These are phyloP conservation scores for Neoboletus magnificus DNA, from an alignment of 768 basidiomycete species.

Conservation along the genomic window DNA sequence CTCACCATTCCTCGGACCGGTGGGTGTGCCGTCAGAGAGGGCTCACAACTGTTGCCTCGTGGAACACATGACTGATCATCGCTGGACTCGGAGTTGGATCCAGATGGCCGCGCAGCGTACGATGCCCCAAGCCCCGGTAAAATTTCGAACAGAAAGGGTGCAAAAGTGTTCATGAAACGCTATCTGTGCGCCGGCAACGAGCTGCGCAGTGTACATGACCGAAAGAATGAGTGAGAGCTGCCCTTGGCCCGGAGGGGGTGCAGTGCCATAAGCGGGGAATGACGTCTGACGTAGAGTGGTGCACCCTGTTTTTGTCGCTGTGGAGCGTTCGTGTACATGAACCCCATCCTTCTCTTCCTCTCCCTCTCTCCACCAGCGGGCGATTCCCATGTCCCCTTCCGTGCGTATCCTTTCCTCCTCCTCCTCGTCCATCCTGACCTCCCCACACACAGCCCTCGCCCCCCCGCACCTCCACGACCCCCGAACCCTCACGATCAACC, in stretches of 20 bases:
- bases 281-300: conserved; percentile 33
- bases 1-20: background rate
- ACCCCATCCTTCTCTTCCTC: conserved; percentile 10
- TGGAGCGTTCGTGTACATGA: conserved; percentile 34
- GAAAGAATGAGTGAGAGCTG: too few species aligned
- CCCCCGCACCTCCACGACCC: background rate
- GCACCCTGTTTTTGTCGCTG: conserved; percentile 36
- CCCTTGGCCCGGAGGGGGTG: background rate
- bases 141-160: too few species aligned
- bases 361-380: background rate
- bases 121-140: conserved; percentile 1
- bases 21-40: background rate
- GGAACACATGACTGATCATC: background rate
- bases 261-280: conserved; percentile 20
- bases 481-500: conserved; percentile 17
- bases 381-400: conserved; percentile 16
- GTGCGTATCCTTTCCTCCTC: background rate
- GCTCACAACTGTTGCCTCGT: conserved; percentile 6
- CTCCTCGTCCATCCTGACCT: background rate
- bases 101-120: background rate
- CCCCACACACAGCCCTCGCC: conserved; percentile 12
- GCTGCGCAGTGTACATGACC: too few species aligned
- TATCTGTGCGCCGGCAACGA: too few species aligned
- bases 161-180: too few species aligned
- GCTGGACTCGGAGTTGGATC: background rate